Conservation (phyloP, 2,329 filamentous ascomycete species). For the Capronia epimyces region DNA sequence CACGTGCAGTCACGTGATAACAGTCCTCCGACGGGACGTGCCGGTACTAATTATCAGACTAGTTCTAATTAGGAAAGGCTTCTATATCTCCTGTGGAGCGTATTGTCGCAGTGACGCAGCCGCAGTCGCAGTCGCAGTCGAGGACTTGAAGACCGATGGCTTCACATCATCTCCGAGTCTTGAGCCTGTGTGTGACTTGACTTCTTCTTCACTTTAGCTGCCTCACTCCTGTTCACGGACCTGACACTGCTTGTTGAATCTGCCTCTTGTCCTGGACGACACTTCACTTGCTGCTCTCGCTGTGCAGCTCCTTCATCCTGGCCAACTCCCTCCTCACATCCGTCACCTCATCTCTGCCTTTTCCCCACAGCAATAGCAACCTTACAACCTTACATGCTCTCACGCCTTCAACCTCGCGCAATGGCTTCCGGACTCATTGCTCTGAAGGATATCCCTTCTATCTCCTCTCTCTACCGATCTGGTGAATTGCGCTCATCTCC, state of each 20-base stretch:
- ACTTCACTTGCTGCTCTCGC: no score
- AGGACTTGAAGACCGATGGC: no score
- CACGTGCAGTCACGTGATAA: no score
- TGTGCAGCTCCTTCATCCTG: not conserved
- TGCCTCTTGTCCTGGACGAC: no score
- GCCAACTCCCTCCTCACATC: not conserved
- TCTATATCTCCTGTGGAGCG: no score
- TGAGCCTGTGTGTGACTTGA: not conserved
- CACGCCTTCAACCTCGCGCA: not conserved
- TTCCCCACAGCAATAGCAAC: not conserved
- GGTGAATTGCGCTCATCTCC: conserved; percentile 41
- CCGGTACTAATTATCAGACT: no score
- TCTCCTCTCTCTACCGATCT: conserved; percentile 60
- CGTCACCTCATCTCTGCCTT: not conserved
- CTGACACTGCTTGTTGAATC: no score
- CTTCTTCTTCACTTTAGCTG: conserved; percentile 36
- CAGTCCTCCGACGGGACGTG: no score
- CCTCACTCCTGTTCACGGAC: conserved; percentile 31
- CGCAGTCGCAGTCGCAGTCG: no score
- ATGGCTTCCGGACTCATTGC: conserved; percentile 16
- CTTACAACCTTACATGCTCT: not conserved
- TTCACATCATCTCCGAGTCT: not conserved
- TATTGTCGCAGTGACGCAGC: no score
- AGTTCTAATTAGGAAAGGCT: no score
- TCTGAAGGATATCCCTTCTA: conserved; percentile 37